phyloP scores from a whole-genome alignment of 2,329 filamentous ascomycete genomes.

The Phaeosphaeria sp. region DNA sequence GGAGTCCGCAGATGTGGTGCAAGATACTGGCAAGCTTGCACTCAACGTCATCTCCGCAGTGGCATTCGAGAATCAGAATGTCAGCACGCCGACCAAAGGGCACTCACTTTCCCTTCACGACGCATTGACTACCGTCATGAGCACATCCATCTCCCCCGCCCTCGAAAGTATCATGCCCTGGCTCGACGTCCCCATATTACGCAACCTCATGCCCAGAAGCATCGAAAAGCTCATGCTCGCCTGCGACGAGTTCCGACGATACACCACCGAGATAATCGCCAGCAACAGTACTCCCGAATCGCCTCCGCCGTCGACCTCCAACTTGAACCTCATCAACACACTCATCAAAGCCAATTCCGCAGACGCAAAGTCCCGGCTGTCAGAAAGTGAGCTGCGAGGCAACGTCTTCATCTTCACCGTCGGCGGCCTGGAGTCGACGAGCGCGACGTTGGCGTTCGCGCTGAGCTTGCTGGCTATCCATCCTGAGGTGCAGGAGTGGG shows the following conservation, averaged over 20 bases:
- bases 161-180: conserved; percentile 16
- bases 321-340: conserved; percentile 36
- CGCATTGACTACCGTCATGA: conserved; percentile 35
- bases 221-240: conserved; percentile 23
- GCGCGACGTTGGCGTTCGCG: conserved; percentile 59
- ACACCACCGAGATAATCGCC: conserved; percentile 26
- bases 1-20: conserved; percentile 25
- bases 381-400: conserved; percentile 32
- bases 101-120: conserved; percentile 23
- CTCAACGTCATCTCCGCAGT: conserved; percentile 49
- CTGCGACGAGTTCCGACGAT: conserved; percentile 19
- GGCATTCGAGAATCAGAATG: conserved; percentile 41
- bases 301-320: neutral
- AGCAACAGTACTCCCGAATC: conserved; percentile 3
- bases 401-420: conserved; percentile 42
- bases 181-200: conserved; percentile 8
- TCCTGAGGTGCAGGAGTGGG: conserved; percentile 60
- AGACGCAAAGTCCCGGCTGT: conserved; percentile 6
- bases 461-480: conserved; percentile 56
- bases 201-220: conserved; percentile 20
- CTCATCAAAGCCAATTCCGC: conserved; percentile 32
- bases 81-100: conserved; percentile 18
- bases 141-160: conserved; percentile 29
- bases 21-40: conserved; percentile 45
- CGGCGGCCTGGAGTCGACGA: conserved; percentile 44